phyloP scores from a whole-genome alignment of 768 basidiomycete genomes.

The Cantharellus anzutake region DNA sequence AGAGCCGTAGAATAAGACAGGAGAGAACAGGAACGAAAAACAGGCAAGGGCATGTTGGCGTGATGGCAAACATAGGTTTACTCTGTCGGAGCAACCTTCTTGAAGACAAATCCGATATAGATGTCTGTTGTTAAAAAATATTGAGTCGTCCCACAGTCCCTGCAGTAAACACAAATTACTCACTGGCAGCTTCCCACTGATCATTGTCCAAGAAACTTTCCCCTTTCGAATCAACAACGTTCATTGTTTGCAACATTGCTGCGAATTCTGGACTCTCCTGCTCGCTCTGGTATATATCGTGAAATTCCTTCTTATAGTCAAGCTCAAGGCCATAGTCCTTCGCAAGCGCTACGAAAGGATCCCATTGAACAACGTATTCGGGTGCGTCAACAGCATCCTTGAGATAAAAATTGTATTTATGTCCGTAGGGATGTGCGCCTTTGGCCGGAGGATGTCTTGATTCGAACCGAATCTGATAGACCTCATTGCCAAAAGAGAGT shows the following conservation, averaged over 20 bases:
- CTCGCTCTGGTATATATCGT: constrained; percentile 72
- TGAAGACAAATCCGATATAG: constrained; percentile 84
- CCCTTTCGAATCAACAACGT: constrained; percentile 68
- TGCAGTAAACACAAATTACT: constrained; percentile 18
- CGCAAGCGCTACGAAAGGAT: constrained; percentile 77
- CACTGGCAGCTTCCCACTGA: constrained; percentile 99
- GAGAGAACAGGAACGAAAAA: too few species aligned
- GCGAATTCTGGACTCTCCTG: constrained; percentile 62
- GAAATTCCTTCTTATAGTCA: constrained; percentile 75
- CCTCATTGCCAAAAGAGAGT: constrained; percentile 74
- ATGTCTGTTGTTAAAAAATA: constrained; percentile 36
- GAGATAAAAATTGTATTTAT: constrained; percentile 87
- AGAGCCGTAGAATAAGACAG: too few species aligned
- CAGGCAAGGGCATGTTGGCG: too few species aligned
- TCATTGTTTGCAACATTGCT: constrained; percentile 75
- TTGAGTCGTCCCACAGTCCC: constrained; percentile 2
- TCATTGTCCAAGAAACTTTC: constrained; percentile 85
- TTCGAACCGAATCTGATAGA: constrained; percentile 80
- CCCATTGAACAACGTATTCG: constrained; percentile 94
- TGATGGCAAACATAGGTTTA: too few species aligned
- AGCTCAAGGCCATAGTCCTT: constrained; percentile 56
- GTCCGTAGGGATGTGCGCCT: constrained; percentile 50
- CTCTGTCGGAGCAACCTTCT: constrained; percentile 22
- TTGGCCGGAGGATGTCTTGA: constrained; percentile 24
- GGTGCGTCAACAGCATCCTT: constrained; percentile 93